These are phyloP conservation scores for Silene conica DNA, from an alignment of 148 eudicot genomes.

Conservation along the genomic window DNA sequence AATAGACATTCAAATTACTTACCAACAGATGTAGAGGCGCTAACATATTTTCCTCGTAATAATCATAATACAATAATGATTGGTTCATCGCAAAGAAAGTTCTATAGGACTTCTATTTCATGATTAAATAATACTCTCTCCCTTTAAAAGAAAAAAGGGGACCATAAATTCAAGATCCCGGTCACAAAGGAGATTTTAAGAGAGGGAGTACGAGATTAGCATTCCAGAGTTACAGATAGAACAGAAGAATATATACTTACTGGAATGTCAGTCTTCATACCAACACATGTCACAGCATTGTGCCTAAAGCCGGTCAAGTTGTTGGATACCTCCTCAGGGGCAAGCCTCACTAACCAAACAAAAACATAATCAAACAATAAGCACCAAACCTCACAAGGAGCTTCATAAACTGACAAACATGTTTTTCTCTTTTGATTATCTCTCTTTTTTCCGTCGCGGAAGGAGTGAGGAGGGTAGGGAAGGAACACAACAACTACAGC, in stretches of 20 bases:
- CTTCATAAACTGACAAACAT: not conserved
- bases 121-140: not conserved
- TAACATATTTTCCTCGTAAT: not conserved
- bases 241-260: constrained; percentile 34
- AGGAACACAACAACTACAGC: too few relatives aligned
- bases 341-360: constrained; percentile 82
- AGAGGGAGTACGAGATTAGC: not conserved
- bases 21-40: not conserved
- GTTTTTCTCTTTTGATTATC: too few relatives aligned
- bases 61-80: constrained; percentile 1
- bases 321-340: constrained; percentile 82
- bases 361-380: constrained; percentile 7
- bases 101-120: constrained; percentile 10
- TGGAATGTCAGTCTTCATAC: constrained; percentile 98
- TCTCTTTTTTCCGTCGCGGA: too few relatives aligned
- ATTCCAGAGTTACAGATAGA: not conserved
- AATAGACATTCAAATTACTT: not conserved
- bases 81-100: not conserved
- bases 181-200: too few relatives aligned
- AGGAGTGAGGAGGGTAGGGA: too few relatives aligned
- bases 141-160: too few relatives aligned
- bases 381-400: too few relatives aligned
- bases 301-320: constrained; percentile 82
- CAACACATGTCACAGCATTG: constrained; percentile 93
- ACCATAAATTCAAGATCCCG: too few relatives aligned